Evolutionary conservation across 345 rosid genomes (phyloP), one percentile per base, ranked within the genome.

Genomic region (Laguncularia racemosa): DNA sequence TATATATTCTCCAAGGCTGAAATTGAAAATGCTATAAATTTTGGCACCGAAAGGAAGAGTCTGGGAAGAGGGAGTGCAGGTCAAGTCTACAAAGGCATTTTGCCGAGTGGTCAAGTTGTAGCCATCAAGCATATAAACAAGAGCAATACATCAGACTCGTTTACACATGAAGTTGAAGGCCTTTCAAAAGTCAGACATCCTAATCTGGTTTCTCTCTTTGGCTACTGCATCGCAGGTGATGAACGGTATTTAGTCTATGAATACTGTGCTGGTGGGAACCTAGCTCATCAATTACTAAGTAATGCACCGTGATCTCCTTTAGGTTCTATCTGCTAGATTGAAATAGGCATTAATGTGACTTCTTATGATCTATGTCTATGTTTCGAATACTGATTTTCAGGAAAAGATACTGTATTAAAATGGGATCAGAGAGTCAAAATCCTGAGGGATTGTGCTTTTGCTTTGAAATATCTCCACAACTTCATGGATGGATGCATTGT

Each of bases 401-500:
- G 84, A 65, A 76, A 80, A 64, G 79, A 80, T 47, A 3, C 48
- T 13, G 57, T 55, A 3, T 61, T 85, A 26, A 61, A 79, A 50
- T 85, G 91, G 91, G 79, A 76, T 51, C 70, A 19, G 71, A 85
- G 91, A 56, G 85, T 82, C 6, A 76, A 74, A 56, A 80, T 82
- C 60, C 73, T 82, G 20, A 70, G 82, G 60, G 75, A 74, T 12
- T 85, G 84, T 65, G 88, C 85, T 10, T 59, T 45, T 60, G 88
- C 70, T 33, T 68, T 82, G 46, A 64, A 77, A 57, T 82, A 80
- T 64, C 88, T 85, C 50, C 91, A 85, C 66, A 77, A 71, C 64
- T 58, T 64, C 46, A 55, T 74, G 2, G 92, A 80, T 63, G 86
- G 92, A 6, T 82, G 88, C 78, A 80, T 85, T 28, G 86, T 85